phyloP scores from a whole-genome alignment of 768 basidiomycete genomes.

The Lactarius sanguifluus region DNA sequence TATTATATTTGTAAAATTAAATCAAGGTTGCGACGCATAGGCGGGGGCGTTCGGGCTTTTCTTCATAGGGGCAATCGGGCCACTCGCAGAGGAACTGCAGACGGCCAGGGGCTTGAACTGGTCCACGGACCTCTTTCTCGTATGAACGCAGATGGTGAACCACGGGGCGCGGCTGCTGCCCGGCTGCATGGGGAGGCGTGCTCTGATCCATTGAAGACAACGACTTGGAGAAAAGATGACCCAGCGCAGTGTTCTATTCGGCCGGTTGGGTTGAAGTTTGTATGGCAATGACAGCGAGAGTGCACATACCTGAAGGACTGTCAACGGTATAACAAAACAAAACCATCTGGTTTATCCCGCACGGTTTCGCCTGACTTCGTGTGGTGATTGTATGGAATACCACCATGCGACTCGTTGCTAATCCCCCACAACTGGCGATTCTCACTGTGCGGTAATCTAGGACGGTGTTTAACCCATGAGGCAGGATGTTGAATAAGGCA shows the following conservation, averaged over 20 bases:
- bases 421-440: constrained; percentile 98
- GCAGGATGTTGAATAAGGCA: constrained; percentile 24
- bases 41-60: constrained; percentile 17
- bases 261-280: constrained; percentile 14
- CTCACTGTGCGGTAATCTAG: constrained; percentile 70
- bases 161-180: constrained; percentile 11
- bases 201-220: constrained; percentile 33
- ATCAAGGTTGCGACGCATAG: constrained; percentile 22
- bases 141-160: constrained; percentile 16
- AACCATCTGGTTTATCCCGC: constrained; percentile 87
- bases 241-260: constrained; percentile 65
- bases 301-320: constrained; percentile 70
- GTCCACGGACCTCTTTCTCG: constrained; percentile 6
- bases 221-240: constrained; percentile 58
- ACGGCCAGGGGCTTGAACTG: constrained; percentile 14
- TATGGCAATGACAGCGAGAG: constrained; percentile 3
- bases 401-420: constrained; percentile 76
- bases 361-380: constrained; percentile 63
- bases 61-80: not conserved
- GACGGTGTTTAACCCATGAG: constrained; percentile 14
- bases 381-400: constrained; percentile 91
- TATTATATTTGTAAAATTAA: too few species aligned
- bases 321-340: constrained; percentile 90
- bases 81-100: constrained; percentile 20
- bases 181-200: constrained; percentile 1